Base-by-base conservation (phyloP, 2,329 filamentous ascomycete species). In the Aspergillus sp. region DNA sequence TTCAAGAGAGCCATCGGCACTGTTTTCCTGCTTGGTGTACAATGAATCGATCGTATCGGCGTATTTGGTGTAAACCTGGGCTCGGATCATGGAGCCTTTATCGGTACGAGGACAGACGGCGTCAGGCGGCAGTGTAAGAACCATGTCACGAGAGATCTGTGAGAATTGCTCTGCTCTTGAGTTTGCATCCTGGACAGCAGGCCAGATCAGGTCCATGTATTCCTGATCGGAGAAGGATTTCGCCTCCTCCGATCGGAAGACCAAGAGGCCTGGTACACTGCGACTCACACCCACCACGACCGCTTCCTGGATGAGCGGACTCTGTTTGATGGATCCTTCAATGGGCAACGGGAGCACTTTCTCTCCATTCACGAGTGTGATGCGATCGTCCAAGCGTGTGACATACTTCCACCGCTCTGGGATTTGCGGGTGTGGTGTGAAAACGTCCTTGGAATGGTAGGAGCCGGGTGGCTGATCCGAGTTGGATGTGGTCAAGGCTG, bases 31-130 rank as follows among this genome's bases (percentile, higher is more conserved):
- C 16, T 53, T 56, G 1, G 54, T 14, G 32, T 73, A 72, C n/a
- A 75, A 58, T 1, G 61, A 39, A 18, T 75, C 78, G 22, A 85
- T 85, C 6, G 78, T 68, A 0, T 71, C 64, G 0, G 68, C 72
- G 58, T 82, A 84, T 2, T 71, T 66, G 14, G 71, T 68, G 65
- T 84, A 84, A 6, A 82, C 78, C 7, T 79, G 77, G 6, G 77
- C 75, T 4, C 83, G 77, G 31, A 85, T 85, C 57, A 83, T 75
- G 0, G 78, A 83, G 1, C 81, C 80, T 65, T 86, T 85, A 56
- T 85, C 84, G 0, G 83, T 85, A 2, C 73, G 70, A 0, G 83
- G 81, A 51, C 80, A 84, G 0, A 74, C 65, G 0, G 71, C 65
- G 16, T 75, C 73, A 6, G 59, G 59, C 2, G 73, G 69, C 3